phyloP scores from a whole-genome alignment of 2,329 filamentous ascomycete genomes.

The Trichoderma arundinaceum region DNA sequence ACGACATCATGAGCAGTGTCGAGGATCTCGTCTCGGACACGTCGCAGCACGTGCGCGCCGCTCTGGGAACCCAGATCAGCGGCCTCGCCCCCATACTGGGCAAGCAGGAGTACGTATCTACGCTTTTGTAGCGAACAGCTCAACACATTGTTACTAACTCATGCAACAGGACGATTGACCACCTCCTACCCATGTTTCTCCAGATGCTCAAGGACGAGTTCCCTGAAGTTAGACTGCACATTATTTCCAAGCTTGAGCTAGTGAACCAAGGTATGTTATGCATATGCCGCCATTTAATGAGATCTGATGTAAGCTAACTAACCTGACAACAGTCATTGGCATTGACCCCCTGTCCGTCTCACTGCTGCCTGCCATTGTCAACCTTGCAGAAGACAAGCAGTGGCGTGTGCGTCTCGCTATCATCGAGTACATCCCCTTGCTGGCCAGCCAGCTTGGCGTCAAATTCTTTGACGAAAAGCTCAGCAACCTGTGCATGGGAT shows the following conservation, averaged over 20 bases:
- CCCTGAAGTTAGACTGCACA: conserved; percentile 95
- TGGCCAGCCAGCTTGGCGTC: conserved; percentile 93
- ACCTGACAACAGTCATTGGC: conserved; percentile 75
- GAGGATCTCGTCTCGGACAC: conserved; percentile 95
- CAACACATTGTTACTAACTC: background rate
- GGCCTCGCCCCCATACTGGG: conserved; percentile 95
- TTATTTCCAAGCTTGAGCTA: conserved; percentile 98
- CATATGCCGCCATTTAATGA: background rate
- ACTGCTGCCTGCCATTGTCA: conserved; percentile 93
- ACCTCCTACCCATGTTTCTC: conserved; percentile 97
- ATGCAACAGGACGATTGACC: conserved; percentile 79
- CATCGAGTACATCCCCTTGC: conserved; percentile 97
- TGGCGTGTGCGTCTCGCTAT: conserved; percentile 98
- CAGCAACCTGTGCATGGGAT: conserved; percentile 94
- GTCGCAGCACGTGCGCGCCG: conserved; percentile 95
- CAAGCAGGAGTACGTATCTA: conserved; percentile 84
- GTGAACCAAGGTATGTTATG: conserved; percentile 81
- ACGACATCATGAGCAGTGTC: conserved; percentile 95
- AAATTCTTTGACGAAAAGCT: conserved; percentile 99
- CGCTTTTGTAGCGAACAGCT: background rate
- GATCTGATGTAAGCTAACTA: conserved; percentile 34
- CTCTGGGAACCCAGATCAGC: conserved; percentile 95
- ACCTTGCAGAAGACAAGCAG: conserved; percentile 98
- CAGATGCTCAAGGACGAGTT: conserved; percentile 99
- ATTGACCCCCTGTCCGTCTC: conserved; percentile 97